Base-by-base conservation (phyloP, 2,329 filamentous ascomycete species). In the Neopestalotiopsis rosae region DNA sequence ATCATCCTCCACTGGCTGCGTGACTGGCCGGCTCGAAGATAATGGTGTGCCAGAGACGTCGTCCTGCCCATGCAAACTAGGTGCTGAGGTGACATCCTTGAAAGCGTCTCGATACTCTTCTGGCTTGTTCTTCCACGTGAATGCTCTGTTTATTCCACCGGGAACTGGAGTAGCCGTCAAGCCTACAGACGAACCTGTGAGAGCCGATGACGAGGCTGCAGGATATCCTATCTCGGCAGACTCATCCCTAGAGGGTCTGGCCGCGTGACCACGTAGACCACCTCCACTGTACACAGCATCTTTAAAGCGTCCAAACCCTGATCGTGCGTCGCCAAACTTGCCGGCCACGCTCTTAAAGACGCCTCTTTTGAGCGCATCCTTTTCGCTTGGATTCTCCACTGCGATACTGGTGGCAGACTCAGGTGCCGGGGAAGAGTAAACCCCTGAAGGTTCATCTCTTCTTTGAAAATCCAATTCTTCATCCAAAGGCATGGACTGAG, bases 251-350 rank as follows among this genome's bases (percentile, higher is more conserved):
- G 88, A 90, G n/a, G 84, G 84, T 14, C 86, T 85, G 72, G 79
- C 85, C 61, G 76, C 74, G 69, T 91, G 88, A 1, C 87, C 86
- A 71, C 85, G 84, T n/a, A 85, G 77, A 12, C 82, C 82, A 14
- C 85, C 85, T 1, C 93, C 93, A 45, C 75, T 78, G 59, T 77
- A 78, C 45, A 97, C 92, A 2, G 91, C 94, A 76, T 95, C 94
- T 76, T 95, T 95, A 78, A 98, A 94, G 45, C 93, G 90, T 1
- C 92, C 93, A 68, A 97, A 87, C 0, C 94, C 94, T 68, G 92
- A 94, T 61, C 92, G 90, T 61, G 94, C 93, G 79, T 97, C 94
- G 71, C 88, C 92, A 77, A 93, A 92, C 72, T 92, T 92, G 5
- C 89, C 93, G 2, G 92, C 92, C 17, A 96, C 93, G 70, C 91